These are phyloP conservation scores for Podaxis rugospora DNA, from an alignment of 768 basidiomycete genomes.

Conservation along the genomic window DNA sequence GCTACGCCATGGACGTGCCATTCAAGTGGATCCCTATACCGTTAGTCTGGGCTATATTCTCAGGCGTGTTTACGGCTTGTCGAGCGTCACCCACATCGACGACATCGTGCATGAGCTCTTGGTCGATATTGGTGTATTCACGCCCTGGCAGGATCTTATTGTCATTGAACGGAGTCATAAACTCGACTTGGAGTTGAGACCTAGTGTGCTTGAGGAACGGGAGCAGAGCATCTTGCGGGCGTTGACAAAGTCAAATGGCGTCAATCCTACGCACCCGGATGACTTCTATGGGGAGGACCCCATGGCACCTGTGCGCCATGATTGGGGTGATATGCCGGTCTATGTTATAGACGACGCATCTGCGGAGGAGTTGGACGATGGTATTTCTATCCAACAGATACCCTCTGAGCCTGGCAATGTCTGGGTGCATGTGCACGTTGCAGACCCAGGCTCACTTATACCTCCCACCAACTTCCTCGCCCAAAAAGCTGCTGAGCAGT, in stretches of 20 bases:
- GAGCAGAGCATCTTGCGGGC: constrained; percentile 27
- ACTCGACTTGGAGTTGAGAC: constrained; percentile 26
- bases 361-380: constrained; percentile 92
- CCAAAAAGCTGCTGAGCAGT: constrained; percentile 46
- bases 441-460: constrained; percentile 83
- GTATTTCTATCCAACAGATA: constrained; percentile 76
- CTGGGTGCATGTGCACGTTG: constrained; percentile 92
- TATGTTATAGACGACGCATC: constrained; percentile 81
- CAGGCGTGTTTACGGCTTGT: constrained; percentile 43
- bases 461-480: constrained; percentile 66
- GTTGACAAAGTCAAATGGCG: constrained; percentile 11
- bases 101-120: constrained; percentile 34
- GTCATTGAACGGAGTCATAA: constrained; percentile 31
- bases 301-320: constrained; percentile 70
- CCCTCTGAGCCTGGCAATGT: constrained; percentile 48
- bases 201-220: constrained; percentile 18
- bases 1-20: constrained; percentile 40
- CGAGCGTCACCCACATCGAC: constrained; percentile 30
- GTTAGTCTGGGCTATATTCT: constrained; percentile 51
- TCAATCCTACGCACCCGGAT: constrained; percentile 45
- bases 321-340: constrained; percentile 77
- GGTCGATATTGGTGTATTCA: constrained; percentile 65
- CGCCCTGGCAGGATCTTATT: constrained; percentile 72
- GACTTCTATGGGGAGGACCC: constrained; percentile 64
- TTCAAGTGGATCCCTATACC: constrained; percentile 62